Evolutionary conservation across 192 early-diverging fungal species (phyloP), one percentile per base, ranked within the genome.

Genomic region (Rhizophagus prolifer): DNA sequence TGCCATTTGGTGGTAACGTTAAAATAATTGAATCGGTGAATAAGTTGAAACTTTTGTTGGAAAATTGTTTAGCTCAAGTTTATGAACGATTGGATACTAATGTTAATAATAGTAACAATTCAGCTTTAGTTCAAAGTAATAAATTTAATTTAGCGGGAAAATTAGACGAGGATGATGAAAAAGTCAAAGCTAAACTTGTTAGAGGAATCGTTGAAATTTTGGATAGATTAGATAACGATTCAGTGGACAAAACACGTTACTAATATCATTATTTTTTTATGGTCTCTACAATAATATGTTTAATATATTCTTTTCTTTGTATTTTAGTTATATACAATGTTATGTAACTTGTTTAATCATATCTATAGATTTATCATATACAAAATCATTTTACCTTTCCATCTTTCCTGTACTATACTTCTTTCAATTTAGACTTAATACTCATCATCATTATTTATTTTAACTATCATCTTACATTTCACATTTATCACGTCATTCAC

Each of bases 1-100:
- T 81, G 69, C 75, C 79, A 70, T 84, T 84, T 50, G 77, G 72
- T 68, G 83, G 83, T 34, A 76, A 78, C 9, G 77, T 79, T 59
- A 54, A 78, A 8, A 73, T 77, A 12, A 76, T 84, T 64, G 70
- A 76, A 28, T 77, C 77, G 9, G 28, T 75, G 59, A 68, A 28
- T 12, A 70, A 76, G 5, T 46, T 84, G 46, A 68, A 84, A 82
- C 13, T 76, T 79, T 75, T 82, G 77, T 44, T 78, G 75, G 83
- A 84, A 79, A 54, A 54, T 77, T 38, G 83, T 78, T 23, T 81
- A 79, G 28, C 81, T 79, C 69, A 77, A 76, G 31, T 75, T 76
- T 16, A 81, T 77, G 58, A 80, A 74, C 13, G 67, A 79, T 63
- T 72, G 41, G 58, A 59, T 36, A 63, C 28, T 23, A 31, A 31